Evolutionary conservation across 2,329 filamentous ascomycete genomes (phyloP), one percentile per base, ranked within the genome.

Genomic region (Fusarium subtropicale): DNA sequence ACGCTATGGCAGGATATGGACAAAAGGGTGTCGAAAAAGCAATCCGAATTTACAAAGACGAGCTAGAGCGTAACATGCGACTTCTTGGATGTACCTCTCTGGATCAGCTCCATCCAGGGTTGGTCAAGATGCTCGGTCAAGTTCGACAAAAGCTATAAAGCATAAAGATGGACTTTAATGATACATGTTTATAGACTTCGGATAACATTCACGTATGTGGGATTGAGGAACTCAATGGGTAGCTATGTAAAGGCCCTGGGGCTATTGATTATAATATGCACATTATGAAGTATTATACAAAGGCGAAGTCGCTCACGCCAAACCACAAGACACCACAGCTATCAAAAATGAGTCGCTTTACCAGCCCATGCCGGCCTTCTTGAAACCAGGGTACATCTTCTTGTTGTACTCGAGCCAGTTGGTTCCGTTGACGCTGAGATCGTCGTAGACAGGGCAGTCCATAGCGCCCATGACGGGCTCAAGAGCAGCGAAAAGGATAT

Each of bases 61-160:
- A 98, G 85, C 92, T 98, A 89, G 94, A 97, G 82, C 97, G 97
- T 93, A 95, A 94, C 75, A 97, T 98, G 95, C 88, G 96, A 4
- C 82, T 98, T 65, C 92, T 98, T 72, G 96, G 96, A 7, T 92
- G 90, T 57, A 87, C 86, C 12, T 90, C 81, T 56, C 79, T 99
- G 16, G 88, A 88, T 34, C 89, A 98, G 71, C 82, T 98, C 61
- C 46, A 61, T 3, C 36, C 41, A 13, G 50, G 41, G 9, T 5
- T 68, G 4, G 50, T 69, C 1, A 68, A 47, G 15, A 3, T 51
- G 2, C 30, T 60, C 2, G 30, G 39, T 3, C 52, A 38, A 5
- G 2, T 33, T 38, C 48, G 31, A 10, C 48, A 52, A 41, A 68
- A 13, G 16, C 34, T 68, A 1, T 68, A 18, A 13, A 0, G 10